These are phyloP conservation scores for Candida michaelii DNA, from an alignment of 805 yeast genomes.

Conservation along the genomic window DNA sequence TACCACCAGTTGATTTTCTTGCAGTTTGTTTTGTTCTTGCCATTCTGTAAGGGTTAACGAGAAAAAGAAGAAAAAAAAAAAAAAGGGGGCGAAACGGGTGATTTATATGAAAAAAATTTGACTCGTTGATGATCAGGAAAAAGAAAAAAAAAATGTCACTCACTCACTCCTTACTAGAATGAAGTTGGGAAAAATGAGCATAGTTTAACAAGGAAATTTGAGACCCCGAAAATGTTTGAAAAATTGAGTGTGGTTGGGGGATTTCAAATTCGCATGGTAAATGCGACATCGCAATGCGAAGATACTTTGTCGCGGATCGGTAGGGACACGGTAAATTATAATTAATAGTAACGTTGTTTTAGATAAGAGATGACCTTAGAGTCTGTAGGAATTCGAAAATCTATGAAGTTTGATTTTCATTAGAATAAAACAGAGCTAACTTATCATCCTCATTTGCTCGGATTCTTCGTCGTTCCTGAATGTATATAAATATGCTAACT, in stretches of 20 bases:
- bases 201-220: neutral
- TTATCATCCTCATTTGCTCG: too few relatives aligned
- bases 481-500: constrained; percentile 20
- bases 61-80: constrained; percentile 2
- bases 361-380: too few relatives aligned
- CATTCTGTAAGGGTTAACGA: constrained; percentile 40
- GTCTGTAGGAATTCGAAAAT: too few relatives aligned
- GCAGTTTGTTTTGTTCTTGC: constrained; percentile 95
- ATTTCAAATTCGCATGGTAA: neutral
- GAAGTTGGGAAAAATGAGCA: constrained; percentile 1
- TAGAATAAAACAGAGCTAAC: too few relatives aligned
- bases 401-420: too few relatives aligned
- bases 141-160: neutral
- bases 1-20: constrained; percentile 94
- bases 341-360: too few relatives aligned
- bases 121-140: constrained; percentile 4
- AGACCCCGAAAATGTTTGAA: neutral
- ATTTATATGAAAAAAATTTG: constrained; percentile 5
- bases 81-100: constrained; percentile 5
- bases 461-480: neutral
- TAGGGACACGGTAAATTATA: too few relatives aligned
- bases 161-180: constrained; percentile 1
- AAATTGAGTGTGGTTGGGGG: neutral
- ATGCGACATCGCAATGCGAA: neutral
- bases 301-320: too few relatives aligned